Evolutionary conservation across 768 basidiomycete species (phyloP), one percentile per base, ranked within the genome.

Genomic region (Fomitopsis serialis): DNA sequence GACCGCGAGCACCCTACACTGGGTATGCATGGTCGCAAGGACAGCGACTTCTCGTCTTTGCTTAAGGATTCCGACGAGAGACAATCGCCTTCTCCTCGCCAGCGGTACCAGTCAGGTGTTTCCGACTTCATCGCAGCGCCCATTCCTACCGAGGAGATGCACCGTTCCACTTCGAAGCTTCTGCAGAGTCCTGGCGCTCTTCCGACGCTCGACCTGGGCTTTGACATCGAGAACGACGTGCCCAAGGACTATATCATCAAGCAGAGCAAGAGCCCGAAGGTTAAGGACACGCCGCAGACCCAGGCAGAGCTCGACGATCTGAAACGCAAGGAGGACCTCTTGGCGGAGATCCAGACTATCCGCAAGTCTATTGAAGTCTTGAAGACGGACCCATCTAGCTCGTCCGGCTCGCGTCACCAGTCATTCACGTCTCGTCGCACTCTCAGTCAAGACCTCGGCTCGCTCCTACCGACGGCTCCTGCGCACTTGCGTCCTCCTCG

Each of bases 1-100:
- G 93, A 96, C 65, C 83, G 77, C 60, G 85, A 89, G 45, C 92
- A 97, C 63, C 87, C 88, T 4, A 73, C 78, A 40, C 70, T 82
- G 52, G 63, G 69, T 53, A 82, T 76, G 62, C 81, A 89, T 66
- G 81, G 74, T 34, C 76, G 89, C 15, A 70, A 79, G 32, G 79
- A 81, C 50, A 90, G 87, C 59, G 78, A 76, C 34, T 70, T 80
- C 45, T 89, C 89, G 19, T 78, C 73, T 52, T 70, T 89, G 50
- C 81, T 88, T 72, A 88, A 84, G 64, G 84, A 84, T 44, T 54
- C 52, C 23, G 66, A 67, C 22, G 60, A 69, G 43, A 50, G 54
- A 19, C 59, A 52, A 11, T 74, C 80, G 0, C 80, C 81, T 22
- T 79, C 65, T 11, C 64, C 70, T 27, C 84, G 87, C 56, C 71